Conservation (phyloP, 208 protist species). For the Eutreptiella sp. region DNA sequence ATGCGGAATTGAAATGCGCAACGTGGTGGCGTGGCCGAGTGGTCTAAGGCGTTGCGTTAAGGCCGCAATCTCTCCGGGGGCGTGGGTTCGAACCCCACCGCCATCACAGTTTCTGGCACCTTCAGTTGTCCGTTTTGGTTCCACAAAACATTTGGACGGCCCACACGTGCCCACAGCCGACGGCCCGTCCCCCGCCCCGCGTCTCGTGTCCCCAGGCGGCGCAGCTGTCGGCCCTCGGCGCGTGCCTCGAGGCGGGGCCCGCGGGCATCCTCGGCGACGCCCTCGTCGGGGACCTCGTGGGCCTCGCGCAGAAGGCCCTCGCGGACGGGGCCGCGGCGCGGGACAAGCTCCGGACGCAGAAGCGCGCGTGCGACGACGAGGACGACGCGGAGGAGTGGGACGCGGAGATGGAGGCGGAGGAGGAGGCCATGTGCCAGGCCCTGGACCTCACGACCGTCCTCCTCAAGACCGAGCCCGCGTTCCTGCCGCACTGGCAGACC, state of each 20-base stretch:
- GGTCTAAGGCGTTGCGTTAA: no score
- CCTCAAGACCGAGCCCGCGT: background rate
- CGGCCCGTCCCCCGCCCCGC: background rate
- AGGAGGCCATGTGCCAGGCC: background rate
- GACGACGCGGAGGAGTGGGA: background rate
- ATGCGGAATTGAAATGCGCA: no score
- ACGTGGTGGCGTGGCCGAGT: no score
- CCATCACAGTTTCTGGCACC: no score
- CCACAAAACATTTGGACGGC: no score
- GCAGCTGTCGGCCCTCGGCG: background rate
- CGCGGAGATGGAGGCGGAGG: background rate
- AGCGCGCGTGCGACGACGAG: background rate
- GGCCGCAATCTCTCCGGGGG: no score
- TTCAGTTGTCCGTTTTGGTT: no score
- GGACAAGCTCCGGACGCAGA: no score
- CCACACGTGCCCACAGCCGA: no score
- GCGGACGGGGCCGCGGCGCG: background rate
- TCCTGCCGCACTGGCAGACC: background rate
- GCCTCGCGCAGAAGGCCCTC: background rate
- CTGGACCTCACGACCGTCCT: background rate
- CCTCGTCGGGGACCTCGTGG: background rate
- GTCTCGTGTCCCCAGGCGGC: background rate
- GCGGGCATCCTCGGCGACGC: background rate
- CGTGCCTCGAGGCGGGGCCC: background rate
- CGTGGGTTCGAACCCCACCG: no score